phyloP scores from a whole-genome alignment of 805 yeast species.

The Spathaspora passalidarum region DNA sequence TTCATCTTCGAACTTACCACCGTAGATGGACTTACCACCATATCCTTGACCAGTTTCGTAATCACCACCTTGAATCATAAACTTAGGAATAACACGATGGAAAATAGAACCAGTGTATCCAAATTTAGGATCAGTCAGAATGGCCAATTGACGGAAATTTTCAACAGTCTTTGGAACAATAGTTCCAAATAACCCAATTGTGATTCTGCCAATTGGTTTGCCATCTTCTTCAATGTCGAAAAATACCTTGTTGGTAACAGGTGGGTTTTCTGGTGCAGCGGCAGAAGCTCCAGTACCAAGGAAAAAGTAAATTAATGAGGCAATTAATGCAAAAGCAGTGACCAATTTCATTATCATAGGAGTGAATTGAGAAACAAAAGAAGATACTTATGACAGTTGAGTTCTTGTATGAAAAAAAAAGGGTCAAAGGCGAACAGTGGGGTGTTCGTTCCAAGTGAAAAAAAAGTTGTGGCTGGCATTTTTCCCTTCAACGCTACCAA shows the following conservation, averaged over 20 bases:
- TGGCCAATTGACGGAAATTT: conserved; percentile 91
- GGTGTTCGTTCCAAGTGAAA: too few species aligned
- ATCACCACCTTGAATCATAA: conserved; percentile 51
- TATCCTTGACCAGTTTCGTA: conserved; percentile 46
- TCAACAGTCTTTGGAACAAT: conserved; percentile 94
- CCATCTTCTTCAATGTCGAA: conserved; percentile 85
- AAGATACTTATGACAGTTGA: not conserved
- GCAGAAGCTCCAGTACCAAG: conserved; percentile 7
- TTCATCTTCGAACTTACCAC: conserved; percentile 75
- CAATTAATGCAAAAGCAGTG: conserved; percentile 6
- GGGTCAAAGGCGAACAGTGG: not conserved
- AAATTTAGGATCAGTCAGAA: conserved; percentile 40
- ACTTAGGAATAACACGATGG: conserved; percentile 48
- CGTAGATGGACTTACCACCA: conserved; percentile 54
- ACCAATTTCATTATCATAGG: conserved; percentile 12
- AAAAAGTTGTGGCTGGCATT: too few species aligned
- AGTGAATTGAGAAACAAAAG: not conserved
- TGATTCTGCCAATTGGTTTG: conserved; percentile 72
- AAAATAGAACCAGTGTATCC: conserved; percentile 44
- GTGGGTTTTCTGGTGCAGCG: conserved; percentile 40
- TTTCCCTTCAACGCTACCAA: too few species aligned
- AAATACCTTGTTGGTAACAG: conserved; percentile 74
- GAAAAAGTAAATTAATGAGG: conserved; percentile 5
- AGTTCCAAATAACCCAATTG: conserved; percentile 83
- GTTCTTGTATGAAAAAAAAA: not conserved